These are phyloP conservation scores for Inosperma sp. DNA, from an alignment of 768 basidiomycete genomes.

Conservation along the genomic window DNA sequence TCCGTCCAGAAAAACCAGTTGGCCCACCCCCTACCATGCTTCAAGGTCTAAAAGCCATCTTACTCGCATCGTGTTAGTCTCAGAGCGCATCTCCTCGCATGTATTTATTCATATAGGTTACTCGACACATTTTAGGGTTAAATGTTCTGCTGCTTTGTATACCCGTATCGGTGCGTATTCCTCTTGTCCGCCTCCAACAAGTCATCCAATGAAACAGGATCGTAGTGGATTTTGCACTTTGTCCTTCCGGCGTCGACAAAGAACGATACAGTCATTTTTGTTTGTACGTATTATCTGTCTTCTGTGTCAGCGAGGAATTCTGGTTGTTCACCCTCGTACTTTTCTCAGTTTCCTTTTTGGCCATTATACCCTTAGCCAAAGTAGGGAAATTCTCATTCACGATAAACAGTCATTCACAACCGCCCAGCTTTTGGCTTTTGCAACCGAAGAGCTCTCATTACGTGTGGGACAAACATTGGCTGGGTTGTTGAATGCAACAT, in stretches of 20 bases:
- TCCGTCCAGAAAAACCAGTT: conserved; percentile 37
- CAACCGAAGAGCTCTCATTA: conserved; percentile 79
- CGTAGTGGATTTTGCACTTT: conserved; percentile 74
- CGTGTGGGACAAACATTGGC: conserved; percentile 81
- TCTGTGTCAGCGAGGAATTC: neutral
- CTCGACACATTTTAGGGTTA: conserved; percentile 42
- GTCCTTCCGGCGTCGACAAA: conserved; percentile 34
- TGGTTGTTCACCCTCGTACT: neutral
- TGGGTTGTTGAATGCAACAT: conserved; percentile 80
- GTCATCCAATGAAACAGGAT: neutral
- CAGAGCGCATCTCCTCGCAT: no score
- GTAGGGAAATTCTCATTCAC: conserved; percentile 27
- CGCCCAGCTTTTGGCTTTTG: conserved; percentile 67
- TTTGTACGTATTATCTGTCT: conserved; percentile 48
- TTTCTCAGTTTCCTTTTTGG: conserved; percentile 65
- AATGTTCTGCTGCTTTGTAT: conserved; percentile 71
- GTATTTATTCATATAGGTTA: neutral
- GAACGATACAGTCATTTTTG: conserved; percentile 60
- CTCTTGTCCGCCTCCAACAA: neutral
- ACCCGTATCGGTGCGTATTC: conserved; percentile 54
- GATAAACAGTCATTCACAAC: neutral
- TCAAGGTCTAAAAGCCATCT: conserved; percentile 48
- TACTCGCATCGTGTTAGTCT: conserved; percentile 55
- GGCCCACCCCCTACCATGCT: conserved; percentile 42
- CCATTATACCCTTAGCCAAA: conserved; percentile 84